These are phyloP conservation scores for Cyberlindnera nakhonratchasimensis DNA, from an alignment of 805 yeast genomes.

Conservation along the genomic window DNA sequence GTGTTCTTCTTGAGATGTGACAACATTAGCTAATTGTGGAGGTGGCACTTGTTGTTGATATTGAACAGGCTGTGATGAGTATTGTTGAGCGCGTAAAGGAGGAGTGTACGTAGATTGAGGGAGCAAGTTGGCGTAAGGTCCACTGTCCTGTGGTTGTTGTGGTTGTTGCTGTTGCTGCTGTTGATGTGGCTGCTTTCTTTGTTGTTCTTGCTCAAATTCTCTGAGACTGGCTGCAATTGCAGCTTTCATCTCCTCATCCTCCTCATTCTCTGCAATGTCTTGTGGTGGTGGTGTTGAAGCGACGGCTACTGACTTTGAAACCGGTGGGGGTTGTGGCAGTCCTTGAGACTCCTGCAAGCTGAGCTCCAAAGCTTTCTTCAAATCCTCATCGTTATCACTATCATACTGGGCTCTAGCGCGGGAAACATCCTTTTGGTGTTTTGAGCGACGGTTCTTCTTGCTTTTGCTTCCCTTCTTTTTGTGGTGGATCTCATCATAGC, in stretches of 20 bases:
- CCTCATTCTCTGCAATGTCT: slow-evolving; percentile 54
- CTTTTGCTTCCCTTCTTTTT: slow-evolving; percentile 32
- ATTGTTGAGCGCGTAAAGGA: slow-evolving; percentile 1
- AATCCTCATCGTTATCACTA: slow-evolving; percentile 69
- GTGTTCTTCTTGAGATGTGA: slow-evolving; percentile 60
- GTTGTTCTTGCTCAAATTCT: slow-evolving; percentile 50
- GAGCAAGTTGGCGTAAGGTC: slow-evolving; percentile 20
- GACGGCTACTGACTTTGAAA: slow-evolving; percentile 11
- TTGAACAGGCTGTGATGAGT: slow-evolving; percentile 8
- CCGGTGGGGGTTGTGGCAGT: slow-evolving; percentile 27
- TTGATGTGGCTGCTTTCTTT: slow-evolving; percentile 24
- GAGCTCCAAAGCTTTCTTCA: slow-evolving; percentile 72
- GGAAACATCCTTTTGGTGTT: slow-evolving; percentile 26
- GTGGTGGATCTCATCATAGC: slow-evolving; percentile 57
- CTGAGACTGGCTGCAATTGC: slow-evolving; percentile 90
- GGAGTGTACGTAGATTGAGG: slow-evolving; percentile 17
- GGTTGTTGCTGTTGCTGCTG: slow-evolving; percentile 12
- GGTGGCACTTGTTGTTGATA: slow-evolving; percentile 22
- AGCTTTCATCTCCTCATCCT: slow-evolving; percentile 85
- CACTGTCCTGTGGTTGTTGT: slow-evolving; percentile 14
- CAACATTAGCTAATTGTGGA: slow-evolving; percentile 12
- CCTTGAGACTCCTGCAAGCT: slow-evolving; percentile 57
- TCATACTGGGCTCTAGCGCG: slow-evolving; percentile 25
- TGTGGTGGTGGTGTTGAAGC: slow-evolving; percentile 2
- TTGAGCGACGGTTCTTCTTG: slow-evolving; percentile 22